phyloP scores from a whole-genome alignment of 768 basidiomycete genomes.

The Boletus vermiculosoides region DNA sequence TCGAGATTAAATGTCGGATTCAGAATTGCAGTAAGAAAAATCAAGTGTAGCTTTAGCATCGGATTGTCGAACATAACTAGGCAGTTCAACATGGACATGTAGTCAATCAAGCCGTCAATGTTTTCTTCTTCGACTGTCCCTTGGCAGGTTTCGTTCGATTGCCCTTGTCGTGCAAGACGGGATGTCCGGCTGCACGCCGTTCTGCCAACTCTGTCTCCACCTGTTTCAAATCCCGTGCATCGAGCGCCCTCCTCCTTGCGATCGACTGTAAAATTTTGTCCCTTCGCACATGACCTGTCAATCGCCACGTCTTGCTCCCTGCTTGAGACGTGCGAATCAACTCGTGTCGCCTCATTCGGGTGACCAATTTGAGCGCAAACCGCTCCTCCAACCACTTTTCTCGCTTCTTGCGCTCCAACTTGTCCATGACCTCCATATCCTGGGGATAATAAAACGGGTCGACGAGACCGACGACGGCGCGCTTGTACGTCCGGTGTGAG shows the following conservation, averaged over 20 bases:
- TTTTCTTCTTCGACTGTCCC: constrained; percentile 8
- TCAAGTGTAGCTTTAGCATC: constrained; percentile 25
- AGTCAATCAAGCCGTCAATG: constrained; percentile 4
- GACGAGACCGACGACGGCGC: constrained; percentile 86
- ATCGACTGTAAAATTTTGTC: constrained; percentile 53
- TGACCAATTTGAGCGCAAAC: constrained; percentile 46
- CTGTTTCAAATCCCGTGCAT: constrained; percentile 40
- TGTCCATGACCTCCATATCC: constrained; percentile 72
- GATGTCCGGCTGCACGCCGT: constrained; percentile 25
- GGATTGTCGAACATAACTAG: constrained; percentile 5
- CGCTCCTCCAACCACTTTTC: constrained; percentile 63
- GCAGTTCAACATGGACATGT: neutral
- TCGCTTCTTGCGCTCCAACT: constrained; percentile 50
- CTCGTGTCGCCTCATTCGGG: constrained; percentile 32
- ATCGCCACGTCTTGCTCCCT: constrained; percentile 38
- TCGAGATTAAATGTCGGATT: neutral
- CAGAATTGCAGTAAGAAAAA: neutral
- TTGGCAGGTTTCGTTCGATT: neutral
- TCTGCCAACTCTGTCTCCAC: constrained; percentile 34
- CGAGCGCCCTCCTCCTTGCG: constrained; percentile 43
- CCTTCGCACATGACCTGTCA: constrained; percentile 41
- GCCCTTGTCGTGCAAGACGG: constrained; percentile 24
- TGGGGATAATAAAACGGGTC: constrained; percentile 94
- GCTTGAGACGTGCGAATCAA: constrained; percentile 37
- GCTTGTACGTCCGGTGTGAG: constrained; percentile 71